Evolutionary conservation across 495 filamentous ascomycete species (phyloP).

Genomic region (Amniculicola lignicola): DNA sequence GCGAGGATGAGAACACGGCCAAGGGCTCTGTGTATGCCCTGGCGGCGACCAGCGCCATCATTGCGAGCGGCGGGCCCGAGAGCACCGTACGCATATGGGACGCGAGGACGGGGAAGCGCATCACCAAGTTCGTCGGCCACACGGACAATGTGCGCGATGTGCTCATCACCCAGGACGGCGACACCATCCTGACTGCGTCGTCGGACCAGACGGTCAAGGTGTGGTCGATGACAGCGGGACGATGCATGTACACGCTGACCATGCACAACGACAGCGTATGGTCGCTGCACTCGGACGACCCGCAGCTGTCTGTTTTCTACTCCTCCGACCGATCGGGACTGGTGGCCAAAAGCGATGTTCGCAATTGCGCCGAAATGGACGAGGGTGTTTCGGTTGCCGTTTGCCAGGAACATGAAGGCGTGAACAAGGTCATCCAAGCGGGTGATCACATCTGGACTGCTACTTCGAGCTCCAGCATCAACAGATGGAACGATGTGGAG

Average conservation of each 20-base stretch:
- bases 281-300: slow-evolving; percentile 88
- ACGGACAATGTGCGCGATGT: slow-evolving; percentile 93
- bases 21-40: slow-evolving; percentile 96
- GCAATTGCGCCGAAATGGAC: slow-evolving; percentile 73
- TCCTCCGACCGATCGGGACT: slow-evolving; percentile 88
- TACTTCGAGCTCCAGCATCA: slow-evolving; percentile 89
- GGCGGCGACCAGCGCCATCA: slow-evolving; percentile 65
- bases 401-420: slow-evolving; percentile 85
- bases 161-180: slow-evolving; percentile 79
- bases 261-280: slow-evolving; percentile 99
- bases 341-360: slow-evolving; percentile 89
- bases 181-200: slow-evolving; percentile 90
- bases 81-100: slow-evolving; percentile 94
- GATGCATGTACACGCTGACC: slow-evolving; percentile 95
- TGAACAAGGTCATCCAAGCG: slow-evolving; percentile 76
- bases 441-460: slow-evolving; percentile 90
- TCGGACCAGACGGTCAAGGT: slow-evolving; percentile 97
- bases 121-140: slow-evolving; percentile 97
- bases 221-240: slow-evolving; percentile 89
- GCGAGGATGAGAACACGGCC: slow-evolving; percentile 71
- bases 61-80: slow-evolving; percentile 93
- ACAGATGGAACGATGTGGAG: slow-evolving; percentile 87
- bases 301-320: slow-evolving; percentile 82
- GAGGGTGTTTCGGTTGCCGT: slow-evolving; percentile 86
- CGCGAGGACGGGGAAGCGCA: slow-evolving; percentile 77